phyloP scores from a whole-genome alignment of 1,284 basidiomycete species.

The Athelia sp. region DNA sequence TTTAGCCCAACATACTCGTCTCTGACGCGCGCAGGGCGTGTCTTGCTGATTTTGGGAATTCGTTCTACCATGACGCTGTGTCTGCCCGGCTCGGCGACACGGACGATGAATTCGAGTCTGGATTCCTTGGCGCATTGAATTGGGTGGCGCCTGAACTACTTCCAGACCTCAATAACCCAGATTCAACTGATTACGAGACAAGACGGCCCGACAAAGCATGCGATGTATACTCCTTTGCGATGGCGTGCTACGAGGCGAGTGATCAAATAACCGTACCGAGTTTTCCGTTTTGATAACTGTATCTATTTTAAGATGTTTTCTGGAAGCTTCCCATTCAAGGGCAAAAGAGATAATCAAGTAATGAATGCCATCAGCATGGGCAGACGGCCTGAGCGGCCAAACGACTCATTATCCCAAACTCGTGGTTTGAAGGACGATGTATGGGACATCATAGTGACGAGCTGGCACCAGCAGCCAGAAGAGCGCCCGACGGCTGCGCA shows the following conservation, averaged over 20 bases:
- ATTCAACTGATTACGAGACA: too few relatives aligned
- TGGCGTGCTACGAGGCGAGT: neutral
- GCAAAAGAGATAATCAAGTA: neutral
- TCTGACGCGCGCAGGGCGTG: neutral
- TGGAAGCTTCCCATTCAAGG: neutral
- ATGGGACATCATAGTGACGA: neutral
- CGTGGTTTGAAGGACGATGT: neutral
- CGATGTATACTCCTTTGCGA: constrained; percentile 3
- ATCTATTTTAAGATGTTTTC: neutral
- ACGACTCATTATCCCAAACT: neutral
- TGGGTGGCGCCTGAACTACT: constrained; percentile 5
- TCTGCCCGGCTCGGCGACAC: neutral
- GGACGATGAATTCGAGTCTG: neutral
- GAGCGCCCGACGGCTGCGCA: neutral
- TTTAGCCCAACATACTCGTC: constrained; percentile 4
- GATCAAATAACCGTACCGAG: neutral
- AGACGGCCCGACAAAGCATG: too few relatives aligned
- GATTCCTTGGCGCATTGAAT: neutral
- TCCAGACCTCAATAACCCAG: neutral
- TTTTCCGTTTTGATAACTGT: too few relatives aligned
- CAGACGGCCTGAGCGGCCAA: neutral
- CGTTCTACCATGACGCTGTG: neutral
- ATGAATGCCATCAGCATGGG: neutral
- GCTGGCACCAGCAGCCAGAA: neutral
- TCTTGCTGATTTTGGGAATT: constrained; percentile 4